Conservation (phyloP, 2,329 filamentous ascomycete species). For the Dactylellina haptotyla region DNA sequence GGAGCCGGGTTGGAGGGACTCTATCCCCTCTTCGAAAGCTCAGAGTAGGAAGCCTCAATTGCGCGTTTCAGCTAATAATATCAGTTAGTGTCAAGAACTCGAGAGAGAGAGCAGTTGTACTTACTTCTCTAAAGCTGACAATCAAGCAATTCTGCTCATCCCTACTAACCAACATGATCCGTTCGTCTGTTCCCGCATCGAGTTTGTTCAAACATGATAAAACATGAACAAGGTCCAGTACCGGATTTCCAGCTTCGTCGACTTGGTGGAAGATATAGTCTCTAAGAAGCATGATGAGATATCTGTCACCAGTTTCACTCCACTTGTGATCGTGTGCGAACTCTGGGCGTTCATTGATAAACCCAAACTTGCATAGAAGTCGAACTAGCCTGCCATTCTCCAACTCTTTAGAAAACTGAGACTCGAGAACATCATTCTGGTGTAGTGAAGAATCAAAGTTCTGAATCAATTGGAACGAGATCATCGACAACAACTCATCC, state of each 20-base stretch:
- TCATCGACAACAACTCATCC: slow-evolving; percentile 79
- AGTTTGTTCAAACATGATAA: slow-evolving; percentile 88
- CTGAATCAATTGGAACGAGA: slow-evolving; percentile 79
- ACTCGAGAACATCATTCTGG: slow-evolving; percentile 77
- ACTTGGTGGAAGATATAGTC: slow-evolving; percentile 98
- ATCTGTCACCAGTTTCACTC: slow-evolving; percentile 92
- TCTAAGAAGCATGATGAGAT: slow-evolving; percentile 91
- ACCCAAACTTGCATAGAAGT: slow-evolving; percentile 81
- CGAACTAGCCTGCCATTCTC: slow-evolving; percentile 89
- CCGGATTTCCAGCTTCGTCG: slow-evolving; percentile 81
- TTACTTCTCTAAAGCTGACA: slow-evolving; percentile 89
- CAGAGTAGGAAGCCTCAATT: slow-evolving; percentile 54
- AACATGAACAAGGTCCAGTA: slow-evolving; percentile 88
- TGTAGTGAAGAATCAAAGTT: slow-evolving; percentile 83
- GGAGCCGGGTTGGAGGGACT: slow-evolving; percentile 36
- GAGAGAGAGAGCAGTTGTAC: background rate
- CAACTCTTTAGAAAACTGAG: slow-evolving; percentile 79
- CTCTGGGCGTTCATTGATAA: slow-evolving; percentile 89
- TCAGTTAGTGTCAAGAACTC: background rate
- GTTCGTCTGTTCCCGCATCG: slow-evolving; percentile 88
- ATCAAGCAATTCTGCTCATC: slow-evolving; percentile 91
- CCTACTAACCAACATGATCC: slow-evolving; percentile 82
- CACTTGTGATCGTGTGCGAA: slow-evolving; percentile 80
- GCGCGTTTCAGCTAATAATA: slow-evolving; percentile 53
- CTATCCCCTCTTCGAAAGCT: slow-evolving; percentile 55